Base-by-base conservation (phyloP, 306 rosid genomes). In the Morella rubra region DNA sequence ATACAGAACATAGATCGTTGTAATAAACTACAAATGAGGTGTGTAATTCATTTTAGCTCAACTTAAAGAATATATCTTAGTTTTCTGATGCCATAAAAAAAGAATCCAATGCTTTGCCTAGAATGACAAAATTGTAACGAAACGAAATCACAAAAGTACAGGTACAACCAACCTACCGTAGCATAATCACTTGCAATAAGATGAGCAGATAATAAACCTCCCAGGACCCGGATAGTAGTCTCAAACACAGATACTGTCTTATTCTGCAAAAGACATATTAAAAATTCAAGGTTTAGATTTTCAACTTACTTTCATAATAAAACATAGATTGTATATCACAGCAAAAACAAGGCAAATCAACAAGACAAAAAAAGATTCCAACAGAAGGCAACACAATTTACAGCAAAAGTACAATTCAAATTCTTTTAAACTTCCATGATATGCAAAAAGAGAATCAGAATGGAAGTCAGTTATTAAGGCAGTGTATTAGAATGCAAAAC, bases 171-270 rank as follows among this genome's bases (percentile, higher is more conserved):
- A 58, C 37, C 37, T 91, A 94, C 98, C 96, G 97, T 90, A 19
- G 98, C 86, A 82, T 87, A 81, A 86, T 94, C 98, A 67, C 88
- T 80, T 60, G 98, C 97, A 50, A 94, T 87, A 72, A 92, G 93
- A 87, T 94, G 98, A 76, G 92, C 96, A 15, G 98, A 92, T 20
- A 94, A 88, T 77, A 94, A 89, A 73, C 98, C 98, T 73, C 98
- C 98, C 53, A 94, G 92, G 51, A 94, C 84, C 12, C 98, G 91
- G 60, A 94, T 94, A 55, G 91, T 81, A 42, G 98, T 94, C 91
- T 94, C 98, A 62, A 94, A 94, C 67, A 92, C 73, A 46, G 98
- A 94, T 59, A 94, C 96, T 8, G 98, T 94, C 83, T 92, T 94
- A 85, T 94, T 94, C 98, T 94, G 96, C 82, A 92, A 74, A 51